Evolutionary conservation across 1,284 basidiomycete species (phyloP).

Genomic region (Ustilago bromivora): DNA sequence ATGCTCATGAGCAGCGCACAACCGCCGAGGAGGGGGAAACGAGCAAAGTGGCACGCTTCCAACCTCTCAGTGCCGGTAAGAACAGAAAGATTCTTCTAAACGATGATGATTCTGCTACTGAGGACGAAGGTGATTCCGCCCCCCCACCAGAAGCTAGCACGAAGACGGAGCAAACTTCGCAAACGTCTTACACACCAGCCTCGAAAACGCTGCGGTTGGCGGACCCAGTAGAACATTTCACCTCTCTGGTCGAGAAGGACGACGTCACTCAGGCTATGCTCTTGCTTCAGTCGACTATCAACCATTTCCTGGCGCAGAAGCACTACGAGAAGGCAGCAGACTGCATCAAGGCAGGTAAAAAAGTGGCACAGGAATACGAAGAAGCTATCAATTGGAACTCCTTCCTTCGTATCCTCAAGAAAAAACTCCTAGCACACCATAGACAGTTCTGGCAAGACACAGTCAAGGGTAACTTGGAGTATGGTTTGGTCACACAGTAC

Average conservation of each 20-base stretch:
- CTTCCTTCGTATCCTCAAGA: constrained; percentile 37
- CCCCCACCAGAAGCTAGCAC: constrained; percentile 3
- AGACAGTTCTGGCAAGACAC: constrained; percentile 35
- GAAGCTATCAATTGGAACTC: constrained; percentile 52
- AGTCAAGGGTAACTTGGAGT: constrained; percentile 30
- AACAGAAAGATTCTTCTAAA: constrained; percentile 13
- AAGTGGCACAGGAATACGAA: constrained; percentile 45
- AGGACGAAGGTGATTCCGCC: constrained; percentile 36
- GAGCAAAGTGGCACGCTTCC: constrained; percentile 15
- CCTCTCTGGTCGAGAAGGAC: constrained; percentile 41
- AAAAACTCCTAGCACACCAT: constrained; percentile 25
- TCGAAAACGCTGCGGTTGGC: constrained; percentile 14
- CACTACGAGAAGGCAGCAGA: constrained; percentile 23
- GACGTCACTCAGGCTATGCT: constrained; percentile 46
- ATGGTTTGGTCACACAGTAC: constrained; percentile 38
- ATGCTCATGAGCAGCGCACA: not conserved
- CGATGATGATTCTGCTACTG: constrained; percentile 45
- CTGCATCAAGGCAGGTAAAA: constrained; percentile 34
- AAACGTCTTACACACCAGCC: not conserved
- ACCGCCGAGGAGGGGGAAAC: constrained; percentile 7
- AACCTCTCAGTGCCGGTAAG: constrained; percentile 5
- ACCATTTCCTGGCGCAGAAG: constrained; percentile 26
- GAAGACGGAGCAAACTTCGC: constrained; percentile 6
- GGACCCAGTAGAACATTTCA: constrained; percentile 41
- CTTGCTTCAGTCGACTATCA: constrained; percentile 45